These are phyloP conservation scores for Salvia miltiorrhiza DNA, from an alignment of 257 asterid species.

Conservation along the genomic window DNA sequence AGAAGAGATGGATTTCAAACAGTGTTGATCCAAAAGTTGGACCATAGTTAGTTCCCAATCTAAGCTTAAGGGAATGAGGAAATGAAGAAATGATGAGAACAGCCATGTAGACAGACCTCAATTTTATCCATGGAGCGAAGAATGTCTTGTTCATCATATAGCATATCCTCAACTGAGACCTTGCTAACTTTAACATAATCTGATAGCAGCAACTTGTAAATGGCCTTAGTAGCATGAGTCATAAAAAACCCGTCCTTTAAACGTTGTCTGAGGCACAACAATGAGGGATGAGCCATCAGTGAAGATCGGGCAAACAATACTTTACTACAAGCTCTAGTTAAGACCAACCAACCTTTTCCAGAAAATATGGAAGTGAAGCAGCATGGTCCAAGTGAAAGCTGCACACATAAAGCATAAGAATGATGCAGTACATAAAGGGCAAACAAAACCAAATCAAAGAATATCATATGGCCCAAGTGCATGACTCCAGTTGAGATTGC, in stretches of 20 bases:
- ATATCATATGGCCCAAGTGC: background rate
- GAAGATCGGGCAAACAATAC: slow-evolving; percentile 12
- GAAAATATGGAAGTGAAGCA: slow-evolving; percentile 96
- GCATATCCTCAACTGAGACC: slow-evolving; percentile 95
- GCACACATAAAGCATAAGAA: slow-evolving; percentile 27
- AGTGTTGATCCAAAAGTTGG: background rate
- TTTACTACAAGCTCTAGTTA: slow-evolving; percentile 12
- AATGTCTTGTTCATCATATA: slow-evolving; percentile 82
- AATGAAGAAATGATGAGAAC: slow-evolving; percentile 5
- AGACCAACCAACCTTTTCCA: slow-evolving; percentile 69
- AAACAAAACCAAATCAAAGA: slow-evolving; percentile 6
- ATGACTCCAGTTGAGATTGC: background rate
- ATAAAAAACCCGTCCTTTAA: slow-evolving; percentile 90
- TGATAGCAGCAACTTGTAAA: slow-evolving; percentile 82
- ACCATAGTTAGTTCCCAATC: background rate
- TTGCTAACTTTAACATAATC: slow-evolving; percentile 98
- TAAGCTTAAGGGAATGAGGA: background rate
- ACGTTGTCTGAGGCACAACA: slow-evolving; percentile 60
- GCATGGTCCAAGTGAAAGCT: slow-evolving; percentile 99
- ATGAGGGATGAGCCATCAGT: slow-evolving; percentile 19
- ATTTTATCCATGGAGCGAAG: slow-evolving; percentile 83
- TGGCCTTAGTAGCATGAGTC: slow-evolving; percentile 98
- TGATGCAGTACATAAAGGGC: background rate
- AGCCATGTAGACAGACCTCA: slow-evolving; percentile 56
- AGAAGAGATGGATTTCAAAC: background rate